Evolutionary conservation across 257 asterid genomes (phyloP).

Genomic region (Orobanche coerulescens): DNA sequence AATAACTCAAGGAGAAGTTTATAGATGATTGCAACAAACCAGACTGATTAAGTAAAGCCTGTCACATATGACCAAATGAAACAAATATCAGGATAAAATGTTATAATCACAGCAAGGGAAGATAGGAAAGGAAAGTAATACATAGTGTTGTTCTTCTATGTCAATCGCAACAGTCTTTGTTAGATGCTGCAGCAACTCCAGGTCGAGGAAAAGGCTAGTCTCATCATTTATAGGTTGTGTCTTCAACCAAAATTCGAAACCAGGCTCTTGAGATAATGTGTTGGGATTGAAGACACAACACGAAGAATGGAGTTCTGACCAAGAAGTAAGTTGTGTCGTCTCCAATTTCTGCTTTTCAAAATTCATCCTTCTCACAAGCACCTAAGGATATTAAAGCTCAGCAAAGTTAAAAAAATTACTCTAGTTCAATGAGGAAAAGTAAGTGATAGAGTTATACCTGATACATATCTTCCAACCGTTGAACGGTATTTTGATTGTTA

Average conservation of each 20-base stretch:
- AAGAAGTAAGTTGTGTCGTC: slow-evolving; percentile 24
- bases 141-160: slow-evolving; percentile 40
- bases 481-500: slow-evolving; percentile 32
- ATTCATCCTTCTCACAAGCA: slow-evolving; percentile 53
- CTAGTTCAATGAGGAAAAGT: slow-evolving; percentile 14
- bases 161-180: slow-evolving; percentile 38
- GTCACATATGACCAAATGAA: slow-evolving; percentile 25
- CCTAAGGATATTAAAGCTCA: slow-evolving; percentile 28
- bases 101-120: not conserved
- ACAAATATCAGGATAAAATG: not conserved
- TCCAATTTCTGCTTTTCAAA: slow-evolving; percentile 50
- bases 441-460: slow-evolving; percentile 38
- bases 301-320: slow-evolving; percentile 25
- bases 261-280: slow-evolving; percentile 40
- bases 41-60: slow-evolving; percentile 45
- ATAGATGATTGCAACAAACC: slow-evolving; percentile 39
- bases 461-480: slow-evolving; percentile 71
- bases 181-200: slow-evolving; percentile 53
- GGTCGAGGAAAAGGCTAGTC: slow-evolving; percentile 63
- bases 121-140: slow-evolving; percentile 19
- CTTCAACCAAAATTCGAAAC: slow-evolving; percentile 48
- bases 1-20: slow-evolving; percentile 46
- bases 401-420: slow-evolving; percentile 13
- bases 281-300: slow-evolving; percentile 62
- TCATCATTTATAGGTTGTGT: slow-evolving; percentile 60